Conservation (phyloP, 305 asterid genomes). For the Salvia sclarea region DNA sequence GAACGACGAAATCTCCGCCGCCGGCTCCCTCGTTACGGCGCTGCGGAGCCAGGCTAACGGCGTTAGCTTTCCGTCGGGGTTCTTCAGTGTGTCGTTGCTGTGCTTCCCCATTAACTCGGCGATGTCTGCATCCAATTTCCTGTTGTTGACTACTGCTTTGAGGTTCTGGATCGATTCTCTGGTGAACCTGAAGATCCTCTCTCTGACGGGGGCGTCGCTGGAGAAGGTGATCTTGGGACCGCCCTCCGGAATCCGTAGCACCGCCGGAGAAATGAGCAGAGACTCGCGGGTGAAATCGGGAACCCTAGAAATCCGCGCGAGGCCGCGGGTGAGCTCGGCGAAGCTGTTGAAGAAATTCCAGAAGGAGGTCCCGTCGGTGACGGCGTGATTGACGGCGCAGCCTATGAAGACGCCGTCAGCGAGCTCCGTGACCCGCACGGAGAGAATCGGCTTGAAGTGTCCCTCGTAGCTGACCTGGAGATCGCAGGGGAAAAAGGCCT, state of each 20-base stretch:
- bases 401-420: constrained; percentile 55
- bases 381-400: constrained; percentile 54
- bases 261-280: constrained; percentile 45
- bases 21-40: constrained; percentile 34
- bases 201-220: constrained; percentile 43
- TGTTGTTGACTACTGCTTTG: constrained; percentile 37
- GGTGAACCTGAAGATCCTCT: constrained; percentile 47
- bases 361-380: constrained; percentile 51
- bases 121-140: constrained; percentile 28
- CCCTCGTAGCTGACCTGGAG: constrained; percentile 47
- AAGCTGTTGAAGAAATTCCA: constrained; percentile 57
- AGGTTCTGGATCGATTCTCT: constrained; percentile 46
- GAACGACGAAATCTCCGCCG: constrained; percentile 47
- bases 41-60: constrained; percentile 40
- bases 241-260: constrained; percentile 45
- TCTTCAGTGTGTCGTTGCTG: constrained; percentile 42
- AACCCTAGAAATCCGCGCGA: constrained; percentile 34
- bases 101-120: constrained; percentile 50
- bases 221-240: constrained; percentile 52
- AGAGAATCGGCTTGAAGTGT: constrained; percentile 43
- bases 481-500: constrained; percentile 43
- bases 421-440: constrained; percentile 53
- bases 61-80: constrained; percentile 37
- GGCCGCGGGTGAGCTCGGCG: constrained; percentile 50
- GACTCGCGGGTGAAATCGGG: constrained; percentile 53